Base-by-base conservation (phyloP, 1,284 basidiomycete species). In the Gomphus bonarii region DNA sequence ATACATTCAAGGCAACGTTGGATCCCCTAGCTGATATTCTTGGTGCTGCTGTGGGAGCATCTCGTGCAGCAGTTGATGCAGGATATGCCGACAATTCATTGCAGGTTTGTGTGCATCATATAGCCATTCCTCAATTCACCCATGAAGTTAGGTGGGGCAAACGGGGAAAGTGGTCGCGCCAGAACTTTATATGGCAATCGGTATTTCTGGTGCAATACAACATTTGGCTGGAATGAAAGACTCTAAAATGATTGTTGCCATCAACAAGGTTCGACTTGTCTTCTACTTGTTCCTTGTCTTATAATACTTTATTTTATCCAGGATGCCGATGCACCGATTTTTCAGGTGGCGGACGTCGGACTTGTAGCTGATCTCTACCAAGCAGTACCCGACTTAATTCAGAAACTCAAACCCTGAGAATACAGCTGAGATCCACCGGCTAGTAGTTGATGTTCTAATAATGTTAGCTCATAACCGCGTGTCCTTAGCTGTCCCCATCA, bases 191-290 rank as follows among this genome's bases (percentile, higher is more conserved):
- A 80, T 99, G 68, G 97, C 97, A 14, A 72, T 99, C 51, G 97
- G 97, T 61, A 99, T 99, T 66, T 97, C 92, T 31, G 97, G 97
- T 47, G 97, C 94, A 22, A 99, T 99, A 66, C 97, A 99, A 73
- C 97, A 99, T 76, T 76, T 99, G 61, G 97, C 97, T 30, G 97
- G 97, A 33, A 99, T 99, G 97, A 99, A 99, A 72, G 97, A 99
- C 70, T 94, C 91, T 18, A 99, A 99, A 75, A 78, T 97, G 65
- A 99, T 99, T 63, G 95, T 97, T 30, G 95, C 97, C 7, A 84
- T 99, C 64, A 99, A 99, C 78, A 99, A 99, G 81, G 92, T 84
- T 57, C 54, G 68, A 12, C 3, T 40, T 12, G 31, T 30, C 1
- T 14, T 35, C 5, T 28, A 10, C 30, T 6, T 33, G 11, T 28